Conservation (phyloP, 2,329 filamentous ascomycete species). For the Colletotrichum sp. region DNA sequence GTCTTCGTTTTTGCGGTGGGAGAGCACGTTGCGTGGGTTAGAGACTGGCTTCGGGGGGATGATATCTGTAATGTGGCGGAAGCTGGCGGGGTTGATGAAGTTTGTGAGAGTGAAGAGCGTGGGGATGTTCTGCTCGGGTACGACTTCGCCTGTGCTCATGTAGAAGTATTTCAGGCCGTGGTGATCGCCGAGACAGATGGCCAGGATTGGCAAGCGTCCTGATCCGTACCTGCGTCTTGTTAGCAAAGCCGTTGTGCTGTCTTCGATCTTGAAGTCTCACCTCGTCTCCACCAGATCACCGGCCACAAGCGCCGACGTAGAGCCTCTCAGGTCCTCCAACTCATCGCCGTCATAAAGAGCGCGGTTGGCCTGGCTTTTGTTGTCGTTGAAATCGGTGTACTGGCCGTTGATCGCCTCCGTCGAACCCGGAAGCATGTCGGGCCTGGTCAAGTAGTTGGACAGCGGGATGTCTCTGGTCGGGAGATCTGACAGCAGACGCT, state of each 20-base stretch:
- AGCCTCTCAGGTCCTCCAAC: slow-evolving; percentile 37
- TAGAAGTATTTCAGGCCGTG: slow-evolving; percentile 60
- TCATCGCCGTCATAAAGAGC: slow-evolving; percentile 41
- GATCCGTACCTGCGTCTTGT: slow-evolving; percentile 31
- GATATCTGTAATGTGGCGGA: slow-evolving; percentile 36
- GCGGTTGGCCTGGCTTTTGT: slow-evolving; percentile 19
- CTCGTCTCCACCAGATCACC: slow-evolving; percentile 59
- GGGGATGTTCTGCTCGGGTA: slow-evolving; percentile 44
- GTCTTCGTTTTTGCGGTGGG: neutral
- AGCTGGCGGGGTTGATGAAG: slow-evolving; percentile 46
- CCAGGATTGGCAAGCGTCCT: slow-evolving; percentile 53
- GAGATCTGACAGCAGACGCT: slow-evolving; percentile 31
- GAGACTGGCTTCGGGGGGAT: slow-evolving; percentile 17
- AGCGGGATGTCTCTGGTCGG: slow-evolving; percentile 27
- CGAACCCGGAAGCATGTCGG: slow-evolving; percentile 28
- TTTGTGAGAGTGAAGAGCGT: slow-evolving; percentile 55
- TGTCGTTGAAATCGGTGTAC: slow-evolving; percentile 6
- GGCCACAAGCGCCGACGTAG: slow-evolving; percentile 34
- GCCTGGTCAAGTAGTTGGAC: slow-evolving; percentile 40
- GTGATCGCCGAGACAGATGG: slow-evolving; percentile 57
- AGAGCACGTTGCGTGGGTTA: slow-evolving; percentile 16
- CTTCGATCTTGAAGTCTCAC: slow-evolving; percentile 26
- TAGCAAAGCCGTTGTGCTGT: neutral
- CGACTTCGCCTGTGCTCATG: slow-evolving; percentile 55
- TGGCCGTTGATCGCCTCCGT: slow-evolving; percentile 28